Conservation (phyloP, 2,329 filamentous ascomycete species). For the Phaeosphaeriaceae sp. region DNA sequence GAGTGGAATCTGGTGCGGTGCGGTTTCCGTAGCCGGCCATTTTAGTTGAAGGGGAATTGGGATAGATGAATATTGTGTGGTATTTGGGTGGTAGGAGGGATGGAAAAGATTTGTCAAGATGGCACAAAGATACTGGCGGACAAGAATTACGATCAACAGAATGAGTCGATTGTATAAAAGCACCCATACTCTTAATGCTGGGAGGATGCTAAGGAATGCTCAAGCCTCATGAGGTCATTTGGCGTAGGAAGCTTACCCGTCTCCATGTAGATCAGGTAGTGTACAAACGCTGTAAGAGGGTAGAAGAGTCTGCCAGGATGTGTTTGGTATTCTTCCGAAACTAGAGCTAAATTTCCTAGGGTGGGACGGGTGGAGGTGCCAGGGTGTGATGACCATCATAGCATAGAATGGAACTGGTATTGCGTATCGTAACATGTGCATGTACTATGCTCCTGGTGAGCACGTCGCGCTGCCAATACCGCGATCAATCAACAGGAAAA, state of each 20-base stretch:
- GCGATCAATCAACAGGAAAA: too few relatives aligned
- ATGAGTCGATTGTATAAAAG: too few relatives aligned
- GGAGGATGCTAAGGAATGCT: neutral
- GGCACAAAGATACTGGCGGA: too few relatives aligned
- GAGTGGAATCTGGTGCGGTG: slow-evolving; percentile 27
- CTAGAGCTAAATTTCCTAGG: neutral
- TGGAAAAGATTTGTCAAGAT: too few relatives aligned
- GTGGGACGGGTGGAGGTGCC: slow-evolving; percentile 10
- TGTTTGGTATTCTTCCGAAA: slow-evolving; percentile 25
- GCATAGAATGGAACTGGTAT: neutral
- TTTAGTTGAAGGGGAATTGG: slow-evolving; percentile 1
- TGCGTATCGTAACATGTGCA: too few relatives aligned
- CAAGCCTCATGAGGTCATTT: slow-evolving; percentile 42
- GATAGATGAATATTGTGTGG: too few relatives aligned
- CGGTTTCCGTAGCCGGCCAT: slow-evolving; percentile 49
- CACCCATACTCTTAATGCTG: too few relatives aligned
- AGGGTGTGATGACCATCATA: neutral
- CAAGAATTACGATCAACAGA: too few relatives aligned
- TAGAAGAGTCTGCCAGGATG: slow-evolving; percentile 23
- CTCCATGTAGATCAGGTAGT: slow-evolving; percentile 17
- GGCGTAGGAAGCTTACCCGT: slow-evolving; percentile 14
- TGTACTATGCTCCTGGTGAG: too few relatives aligned
- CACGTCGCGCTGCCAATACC: too few relatives aligned
- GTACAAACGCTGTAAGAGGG: slow-evolving; percentile 24
- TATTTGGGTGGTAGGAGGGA: too few relatives aligned